Base-by-base conservation (phyloP, 441 rosid species). In the Metrosideros polymorpha region DNA sequence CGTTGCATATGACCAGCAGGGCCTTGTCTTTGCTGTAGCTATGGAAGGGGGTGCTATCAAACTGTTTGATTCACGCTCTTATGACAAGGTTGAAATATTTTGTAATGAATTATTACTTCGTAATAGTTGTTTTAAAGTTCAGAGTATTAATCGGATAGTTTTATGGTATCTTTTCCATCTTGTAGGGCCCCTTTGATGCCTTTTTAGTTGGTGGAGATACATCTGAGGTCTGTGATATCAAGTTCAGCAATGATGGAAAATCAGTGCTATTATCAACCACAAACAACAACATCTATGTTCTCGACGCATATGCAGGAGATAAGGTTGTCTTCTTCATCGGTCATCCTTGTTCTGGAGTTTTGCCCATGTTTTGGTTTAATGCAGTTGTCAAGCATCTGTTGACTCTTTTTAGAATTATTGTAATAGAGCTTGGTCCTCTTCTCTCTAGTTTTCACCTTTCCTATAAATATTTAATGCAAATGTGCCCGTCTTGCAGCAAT, bases 11-110 rank as follows among this genome's bases (percentile, higher is more conserved):
- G 99, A 95, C 90, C 98, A 97, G 90, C 98, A 96, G 91, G 99
- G 98, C 83, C 94, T 97, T 63, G 99, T 98, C 83, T 98, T 98
- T 92, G 99, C 99, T 10, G 98, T 98, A 92, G 98, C 98, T 85
- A 94, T 96, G 98, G 99, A 96, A 96, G 99, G 98, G 77, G 98
- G 98, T 86, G 99, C 98, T 57, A 95, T 96, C 88, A 97, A 96
- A 88, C 89, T 97, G 85, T 97, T 97, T 91, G 99, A 97, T 89
- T 97, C 98, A 83, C 95, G 98, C 87, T 92, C 96, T 63, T 96
- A 95, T 83, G 99, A 96, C 88, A 97, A 96, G 99, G 99, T 96
- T 89, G 82, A 24, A 12, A 30, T 51, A 39, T 39, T 71, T 71
- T 71, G n/a, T 22, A 71, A 71, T 39, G 79, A 71, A 71, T 39